Percentiles rank a stretch among this genome's conserved stretches.
Conservation (phyloP, 305 asterid genomes). For the Stenogyne calaminthoides region DNA sequence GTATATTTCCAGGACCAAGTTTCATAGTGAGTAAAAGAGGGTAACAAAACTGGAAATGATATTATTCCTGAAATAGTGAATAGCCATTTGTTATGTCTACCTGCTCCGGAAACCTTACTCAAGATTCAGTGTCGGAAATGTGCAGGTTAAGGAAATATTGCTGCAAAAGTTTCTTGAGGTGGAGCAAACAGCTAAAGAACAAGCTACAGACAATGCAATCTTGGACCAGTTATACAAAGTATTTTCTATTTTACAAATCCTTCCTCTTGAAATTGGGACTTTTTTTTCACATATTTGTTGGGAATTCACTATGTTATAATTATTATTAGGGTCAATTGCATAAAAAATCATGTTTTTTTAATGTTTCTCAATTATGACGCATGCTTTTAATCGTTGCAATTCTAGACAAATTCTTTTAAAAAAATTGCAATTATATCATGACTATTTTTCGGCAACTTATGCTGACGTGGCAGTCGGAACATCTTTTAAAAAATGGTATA, state of each 20-base stretch:
- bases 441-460: no score
- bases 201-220: slow-evolving; percentile 94
- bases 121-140: slow-evolving; percentile 10
- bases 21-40: no score
- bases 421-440: no score
- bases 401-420: no score
- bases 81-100: not conserved
- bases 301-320: not conserved
- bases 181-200: slow-evolving; percentile 93
- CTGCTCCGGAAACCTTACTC: slow-evolving; percentile 10
- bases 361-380: no score
- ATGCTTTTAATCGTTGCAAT: no score
- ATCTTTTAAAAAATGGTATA: no score
- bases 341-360: no score
- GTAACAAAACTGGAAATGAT: no score
- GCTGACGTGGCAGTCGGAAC: no score
- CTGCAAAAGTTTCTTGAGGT: slow-evolving; percentile 71
- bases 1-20: no score
- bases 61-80: not conserved
- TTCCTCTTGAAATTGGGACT: slow-evolving; percentile 2
- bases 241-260: slow-evolving; percentile 16
- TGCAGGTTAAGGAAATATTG: slow-evolving; percentile 75
- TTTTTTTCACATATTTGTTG: not conserved
- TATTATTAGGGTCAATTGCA: no score
- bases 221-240: slow-evolving; percentile 84